Evolutionary conservation across 371 early-diverging fungal genomes (phyloP), one percentile per base, ranked within the genome.

Genomic region (Mucor mucedo): DNA sequence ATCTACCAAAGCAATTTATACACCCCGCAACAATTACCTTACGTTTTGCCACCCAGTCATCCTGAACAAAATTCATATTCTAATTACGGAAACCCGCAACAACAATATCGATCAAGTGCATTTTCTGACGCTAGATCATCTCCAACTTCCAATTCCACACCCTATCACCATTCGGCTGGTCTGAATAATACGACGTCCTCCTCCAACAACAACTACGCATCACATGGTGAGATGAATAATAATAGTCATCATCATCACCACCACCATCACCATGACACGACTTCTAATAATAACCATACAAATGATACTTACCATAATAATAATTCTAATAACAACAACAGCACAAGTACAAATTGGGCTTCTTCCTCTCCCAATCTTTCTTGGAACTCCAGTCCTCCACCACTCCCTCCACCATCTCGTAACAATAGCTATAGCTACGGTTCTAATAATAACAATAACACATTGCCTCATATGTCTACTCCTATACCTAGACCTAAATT

Each of bases 401-500:
- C 69, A 9, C 52, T 69, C 8, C 71, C 67, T 33, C 73, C 69
- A 47, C 75, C 72, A 38, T 66, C 63, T 21, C 75, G 62, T 39
- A 50, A 57, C 48, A 56, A 66, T 32, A 50, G 54, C 8, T 48
- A 52, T 38, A 39, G 56, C 32, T 58, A 57, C 33, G 50, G 58
- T 44, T 54, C 66, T 40, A 60, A 50, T 63, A 58, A 55, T 42
- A 41, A 21, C 21, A 21, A 61, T 32, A 50, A 66, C 16, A 58
- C 69, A 40, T 28, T 62, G 47, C 44, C 58, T 70, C 27, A 57
- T 58, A 41, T 63, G 60, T 56, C 80, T 59, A 57, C 85, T 21
- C 65, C 67, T 45, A 83, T 70, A 50, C 75, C 83, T 66, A 77
- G 85, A 76, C 79, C 90, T 29, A 80, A 80, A 58, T 75, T 92